These are phyloP conservation scores for Rosa hybrid DNA, from an alignment of 331 rosid species.

Conservation along the genomic window DNA sequence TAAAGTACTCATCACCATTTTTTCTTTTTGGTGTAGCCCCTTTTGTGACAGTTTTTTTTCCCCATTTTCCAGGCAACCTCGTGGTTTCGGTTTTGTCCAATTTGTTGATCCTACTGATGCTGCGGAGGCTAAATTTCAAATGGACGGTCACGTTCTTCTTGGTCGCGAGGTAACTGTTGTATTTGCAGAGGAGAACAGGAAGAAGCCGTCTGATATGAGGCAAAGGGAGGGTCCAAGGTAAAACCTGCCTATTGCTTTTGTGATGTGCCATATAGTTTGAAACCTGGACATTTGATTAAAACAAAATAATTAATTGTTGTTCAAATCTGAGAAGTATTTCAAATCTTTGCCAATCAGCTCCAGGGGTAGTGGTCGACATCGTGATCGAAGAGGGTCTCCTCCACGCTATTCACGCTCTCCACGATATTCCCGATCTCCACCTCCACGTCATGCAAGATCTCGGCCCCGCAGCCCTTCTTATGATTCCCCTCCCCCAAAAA, in stretches of 20 bases:
- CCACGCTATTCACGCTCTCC: constrained; percentile 84
- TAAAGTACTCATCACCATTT: constrained; percentile 28
- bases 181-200: constrained; percentile 97
- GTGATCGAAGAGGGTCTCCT: constrained; percentile 86
- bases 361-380: constrained; percentile 40
- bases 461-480: constrained; percentile 63
- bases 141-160: constrained; percentile 91
- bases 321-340: neutral
- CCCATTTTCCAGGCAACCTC: constrained; percentile 64
- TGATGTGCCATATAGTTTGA: neutral
- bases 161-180: constrained; percentile 98
- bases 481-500: constrained; percentile 70
- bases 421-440: constrained; percentile 63
- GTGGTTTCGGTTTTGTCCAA: constrained; percentile 97
- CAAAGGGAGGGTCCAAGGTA: constrained; percentile 71
- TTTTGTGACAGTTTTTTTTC: constrained; percentile 16
- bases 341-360: constrained; percentile 1
- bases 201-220: constrained; percentile 96
- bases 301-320: neutral
- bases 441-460: constrained; percentile 76
- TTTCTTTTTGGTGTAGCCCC: constrained; percentile 4
- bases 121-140: constrained; percentile 89
- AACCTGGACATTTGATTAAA: neutral
- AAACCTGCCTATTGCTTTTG: neutral
- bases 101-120: constrained; percentile 95